phyloP scores from a whole-genome alignment of 139 green algal species.

The Pleodorina starrii region DNA sequence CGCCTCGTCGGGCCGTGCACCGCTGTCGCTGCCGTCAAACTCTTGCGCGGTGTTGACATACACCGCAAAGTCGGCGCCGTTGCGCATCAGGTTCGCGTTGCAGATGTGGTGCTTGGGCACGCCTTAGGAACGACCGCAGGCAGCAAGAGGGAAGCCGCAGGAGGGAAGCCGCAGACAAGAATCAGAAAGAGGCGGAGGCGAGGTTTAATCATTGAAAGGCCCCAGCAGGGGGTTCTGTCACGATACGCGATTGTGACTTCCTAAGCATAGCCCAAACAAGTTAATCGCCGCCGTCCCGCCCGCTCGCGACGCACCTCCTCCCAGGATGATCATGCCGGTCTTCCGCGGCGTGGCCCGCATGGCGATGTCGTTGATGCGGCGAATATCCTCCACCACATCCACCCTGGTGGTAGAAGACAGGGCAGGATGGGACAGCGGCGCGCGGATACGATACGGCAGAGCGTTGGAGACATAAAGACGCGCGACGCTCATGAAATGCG shows the following conservation, averaged over 20 bases:
- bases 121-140: no score
- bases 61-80: conserved; percentile 96
- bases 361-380: conserved; percentile 94
- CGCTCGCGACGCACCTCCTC: conserved; percentile 85
- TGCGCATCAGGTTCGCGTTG: conserved; percentile 99
- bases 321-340: conserved; percentile 95
- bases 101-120: conserved; percentile 99
- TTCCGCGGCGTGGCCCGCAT: conserved; percentile 86
- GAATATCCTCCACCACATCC: conserved; percentile 86
- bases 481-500: no score
- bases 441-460: background rate
- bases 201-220: no score
- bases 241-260: no score
- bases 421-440: background rate
- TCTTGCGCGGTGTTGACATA: conserved; percentile 94
- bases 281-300: no score
- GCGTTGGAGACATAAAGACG: no score
- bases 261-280: no score
- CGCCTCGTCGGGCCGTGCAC: conserved; percentile 95
- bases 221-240: no score
- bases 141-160: background rate
- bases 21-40: conserved; percentile 96
- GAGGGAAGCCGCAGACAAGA: background rate
- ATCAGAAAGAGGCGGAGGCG: no score
- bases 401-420: conserved; percentile 43